Evolutionary conservation across 1,284 basidiomycete species (phyloP).

Genomic region (Cryptococcus sp.): DNA sequence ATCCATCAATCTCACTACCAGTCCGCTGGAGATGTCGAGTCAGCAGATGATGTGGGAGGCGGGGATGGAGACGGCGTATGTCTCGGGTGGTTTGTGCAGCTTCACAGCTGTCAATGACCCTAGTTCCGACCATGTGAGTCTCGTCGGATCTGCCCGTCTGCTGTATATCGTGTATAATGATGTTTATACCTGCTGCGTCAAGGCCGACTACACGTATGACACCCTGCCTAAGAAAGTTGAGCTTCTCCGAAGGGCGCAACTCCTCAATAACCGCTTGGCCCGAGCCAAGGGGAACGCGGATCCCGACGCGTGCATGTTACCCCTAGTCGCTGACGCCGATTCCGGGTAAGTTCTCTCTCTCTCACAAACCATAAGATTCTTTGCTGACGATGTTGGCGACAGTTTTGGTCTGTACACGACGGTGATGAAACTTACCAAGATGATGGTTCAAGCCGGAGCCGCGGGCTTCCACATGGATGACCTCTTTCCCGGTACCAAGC

Average conservation of each 20-base stretch:
- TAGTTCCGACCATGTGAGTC: slow-evolving; percentile 12
- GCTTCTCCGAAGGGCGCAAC: slow-evolving; percentile 14
- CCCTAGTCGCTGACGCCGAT: slow-evolving; percentile 25
- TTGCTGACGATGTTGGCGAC: slow-evolving; percentile 6
- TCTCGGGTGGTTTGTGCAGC: slow-evolving; percentile 10
- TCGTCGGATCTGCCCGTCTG: background rate
- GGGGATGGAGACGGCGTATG: slow-evolving; percentile 9
- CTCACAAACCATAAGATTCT: too few species aligned
- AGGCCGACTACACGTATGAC: slow-evolving; percentile 26
- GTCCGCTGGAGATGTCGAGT: slow-evolving; percentile 8
- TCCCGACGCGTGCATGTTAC: slow-evolving; percentile 10
- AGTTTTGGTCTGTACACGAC: slow-evolving; percentile 55
- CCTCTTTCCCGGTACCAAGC: slow-evolving; percentile 18
- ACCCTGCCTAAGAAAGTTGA: slow-evolving; percentile 19
- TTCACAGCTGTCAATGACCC: slow-evolving; percentile 13
- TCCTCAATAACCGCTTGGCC: slow-evolving; percentile 10
- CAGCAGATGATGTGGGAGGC: slow-evolving; percentile 19
- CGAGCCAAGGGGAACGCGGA: background rate
- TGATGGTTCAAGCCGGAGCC: slow-evolving; percentile 21
- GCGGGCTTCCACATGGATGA: slow-evolving; percentile 27
- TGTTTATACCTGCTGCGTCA: background rate
- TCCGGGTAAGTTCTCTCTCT: slow-evolving; percentile 35
- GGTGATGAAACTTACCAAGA: slow-evolving; percentile 56
- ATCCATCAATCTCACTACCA: slow-evolving; percentile 12
- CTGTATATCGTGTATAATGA: background rate